These are phyloP conservation scores for Mycosphaerella sp. DNA, from an alignment of 2,329 filamentous ascomycete genomes.

Conservation along the genomic window DNA sequence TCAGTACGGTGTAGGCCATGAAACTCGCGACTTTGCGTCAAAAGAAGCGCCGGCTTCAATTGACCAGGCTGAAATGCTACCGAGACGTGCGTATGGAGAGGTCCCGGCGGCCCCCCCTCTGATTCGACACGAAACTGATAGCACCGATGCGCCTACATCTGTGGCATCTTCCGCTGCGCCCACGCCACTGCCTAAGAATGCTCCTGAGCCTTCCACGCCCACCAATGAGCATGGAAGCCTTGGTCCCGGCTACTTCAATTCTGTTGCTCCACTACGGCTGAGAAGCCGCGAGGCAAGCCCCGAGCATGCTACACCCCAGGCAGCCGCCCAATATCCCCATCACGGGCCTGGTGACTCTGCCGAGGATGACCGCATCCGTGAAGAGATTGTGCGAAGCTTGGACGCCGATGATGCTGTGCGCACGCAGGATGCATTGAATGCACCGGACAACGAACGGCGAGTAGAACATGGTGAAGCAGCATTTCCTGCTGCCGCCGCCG, in stretches of 20 bases:
- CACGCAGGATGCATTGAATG: slow-evolving; percentile 29
- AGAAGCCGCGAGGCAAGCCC: slow-evolving; percentile 25
- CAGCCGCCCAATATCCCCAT: slow-evolving; percentile 4
- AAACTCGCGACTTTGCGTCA: slow-evolving; percentile 32
- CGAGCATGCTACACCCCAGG: slow-evolving; percentile 15
- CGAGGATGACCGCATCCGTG: slow-evolving; percentile 59
- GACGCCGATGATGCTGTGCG: slow-evolving; percentile 21
- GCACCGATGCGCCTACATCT: slow-evolving; percentile 18
- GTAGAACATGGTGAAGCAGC: slow-evolving; percentile 24
- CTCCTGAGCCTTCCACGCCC: slow-evolving; percentile 30
- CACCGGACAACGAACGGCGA: slow-evolving; percentile 22
- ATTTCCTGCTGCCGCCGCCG: slow-evolving; percentile 21
- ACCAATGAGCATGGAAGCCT: slow-evolving; percentile 5
- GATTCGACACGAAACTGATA: slow-evolving; percentile 19
- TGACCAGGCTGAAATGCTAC: slow-evolving; percentile 22
- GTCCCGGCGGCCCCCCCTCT: slow-evolving; percentile 14
- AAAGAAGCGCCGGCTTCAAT: slow-evolving; percentile 22
- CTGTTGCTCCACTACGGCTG: slow-evolving; percentile 19
- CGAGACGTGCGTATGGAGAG: slow-evolving; percentile 20
- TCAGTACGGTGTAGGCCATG: slow-evolving; percentile 33
- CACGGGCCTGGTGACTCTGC: slow-evolving; percentile 19
- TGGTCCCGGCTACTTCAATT: slow-evolving; percentile 17
- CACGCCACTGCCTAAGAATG: slow-evolving; percentile 41
- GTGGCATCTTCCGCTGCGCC: slow-evolving; percentile 33
- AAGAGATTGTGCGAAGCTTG: slow-evolving; percentile 68